phyloP scores from a whole-genome alignment of 2,329 filamentous ascomycete species.

The Hortaea sp. region DNA sequence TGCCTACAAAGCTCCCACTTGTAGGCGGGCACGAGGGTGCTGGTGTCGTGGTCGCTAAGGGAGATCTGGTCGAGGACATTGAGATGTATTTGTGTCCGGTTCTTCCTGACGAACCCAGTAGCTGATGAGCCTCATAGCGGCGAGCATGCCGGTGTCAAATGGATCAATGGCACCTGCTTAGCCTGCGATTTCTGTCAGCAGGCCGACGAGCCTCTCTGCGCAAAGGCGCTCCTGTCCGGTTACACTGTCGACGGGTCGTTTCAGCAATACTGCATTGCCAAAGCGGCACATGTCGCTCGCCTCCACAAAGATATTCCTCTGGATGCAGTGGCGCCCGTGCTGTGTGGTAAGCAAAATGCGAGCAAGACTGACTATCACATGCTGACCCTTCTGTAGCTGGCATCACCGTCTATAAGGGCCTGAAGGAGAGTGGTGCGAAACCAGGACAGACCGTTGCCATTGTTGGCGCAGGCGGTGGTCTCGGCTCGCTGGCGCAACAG shows the following conservation, averaged over 20 bases:
- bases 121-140: conserved; percentile 34
- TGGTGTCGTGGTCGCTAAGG: conserved; percentile 71
- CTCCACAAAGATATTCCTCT: conserved; percentile 69
- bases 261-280: conserved; percentile 84
- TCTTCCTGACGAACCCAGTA: not conserved
- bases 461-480: conserved; percentile 75
- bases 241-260: conserved; percentile 91
- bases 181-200: conserved; percentile 74
- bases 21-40: conserved; percentile 74
- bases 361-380: not conserved
- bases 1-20: conserved; percentile 71
- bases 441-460: conserved; percentile 74
- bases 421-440: conserved; percentile 69
- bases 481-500: conserved; percentile 71
- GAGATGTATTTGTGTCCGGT: conserved; percentile 39
- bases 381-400: conserved; percentile 33
- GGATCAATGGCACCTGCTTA: conserved; percentile 83
- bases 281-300: conserved; percentile 73
- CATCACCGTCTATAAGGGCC: conserved; percentile 82
- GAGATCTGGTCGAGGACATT: conserved; percentile 66
- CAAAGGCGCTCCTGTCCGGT: conserved; percentile 64
- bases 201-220: conserved; percentile 74
- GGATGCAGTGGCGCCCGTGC: conserved; percentile 66
- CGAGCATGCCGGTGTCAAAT: conserved; percentile 79
- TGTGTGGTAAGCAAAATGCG: conserved; percentile 28